phyloP scores from a whole-genome alignment of 1,139 yeast species.

The Candida sp. region DNA sequence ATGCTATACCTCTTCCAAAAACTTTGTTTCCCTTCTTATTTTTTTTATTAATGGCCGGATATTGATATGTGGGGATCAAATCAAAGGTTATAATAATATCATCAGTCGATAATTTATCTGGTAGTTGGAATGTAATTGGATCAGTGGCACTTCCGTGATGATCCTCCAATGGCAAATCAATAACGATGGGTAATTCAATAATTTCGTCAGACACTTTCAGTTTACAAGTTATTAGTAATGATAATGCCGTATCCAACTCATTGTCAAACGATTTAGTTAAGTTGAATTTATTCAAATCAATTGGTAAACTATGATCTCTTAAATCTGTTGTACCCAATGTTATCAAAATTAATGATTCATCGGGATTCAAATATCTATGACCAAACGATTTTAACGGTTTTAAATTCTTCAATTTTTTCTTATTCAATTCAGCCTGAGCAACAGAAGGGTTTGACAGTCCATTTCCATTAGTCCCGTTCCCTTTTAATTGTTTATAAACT shows the following conservation, averaged over 20 bases:
- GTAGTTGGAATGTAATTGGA: conserved; percentile 73
- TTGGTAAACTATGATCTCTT: conserved; percentile 56
- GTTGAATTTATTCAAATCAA: conserved; percentile 63
- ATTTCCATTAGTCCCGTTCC: conserved; percentile 9
- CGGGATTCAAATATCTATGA: conserved; percentile 64
- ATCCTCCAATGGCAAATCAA: conserved; percentile 86
- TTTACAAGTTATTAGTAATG: conserved; percentile 65
- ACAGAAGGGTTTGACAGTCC: conserved; percentile 16
- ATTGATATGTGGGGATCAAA: conserved; percentile 85
- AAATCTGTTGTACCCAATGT: conserved; percentile 88
- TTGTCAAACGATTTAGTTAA: conserved; percentile 73
- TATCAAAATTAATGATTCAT: conserved; percentile 67
- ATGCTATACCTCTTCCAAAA: conserved; percentile 85
- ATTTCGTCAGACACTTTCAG: conserved; percentile 37
- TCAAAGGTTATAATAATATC: conserved; percentile 75
- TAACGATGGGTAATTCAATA: conserved; percentile 60
- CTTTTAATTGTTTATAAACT: conserved; percentile 39
- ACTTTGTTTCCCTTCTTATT: conserved; percentile 32
- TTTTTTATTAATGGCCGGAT: conserved; percentile 19
- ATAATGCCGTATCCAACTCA: conserved; percentile 84
- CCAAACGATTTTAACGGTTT: conserved; percentile 81
- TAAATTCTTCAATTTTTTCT: conserved; percentile 20
- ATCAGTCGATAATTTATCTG: conserved; percentile 43
- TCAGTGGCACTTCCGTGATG: conserved; percentile 76
- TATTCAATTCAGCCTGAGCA: conserved; percentile 16